Evolutionary conservation across 345 rosid species (phyloP).

Genomic region (Anacardium occidentale): DNA sequence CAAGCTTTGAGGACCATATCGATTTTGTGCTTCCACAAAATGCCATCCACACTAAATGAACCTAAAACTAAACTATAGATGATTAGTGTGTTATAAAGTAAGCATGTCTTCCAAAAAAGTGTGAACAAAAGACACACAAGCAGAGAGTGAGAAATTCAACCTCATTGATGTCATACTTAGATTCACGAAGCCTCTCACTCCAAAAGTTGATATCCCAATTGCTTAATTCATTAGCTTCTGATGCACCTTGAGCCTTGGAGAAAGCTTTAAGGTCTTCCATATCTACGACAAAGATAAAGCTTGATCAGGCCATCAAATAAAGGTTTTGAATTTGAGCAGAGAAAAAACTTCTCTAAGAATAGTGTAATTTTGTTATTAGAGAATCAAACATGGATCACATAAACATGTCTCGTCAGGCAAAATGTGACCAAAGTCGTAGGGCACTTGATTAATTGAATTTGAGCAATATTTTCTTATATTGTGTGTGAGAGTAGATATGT

Average conservation of each 20-base stretch:
- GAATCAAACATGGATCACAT: constrained; percentile 1
- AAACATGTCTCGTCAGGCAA: not conserved
- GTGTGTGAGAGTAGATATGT: too few relatives aligned
- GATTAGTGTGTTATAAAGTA: not conserved
- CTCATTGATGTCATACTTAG: constrained; percentile 87
- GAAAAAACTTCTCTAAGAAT: not conserved
- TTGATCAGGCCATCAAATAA: not conserved
- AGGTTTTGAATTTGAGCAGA: not conserved
- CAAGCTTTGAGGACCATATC: not conserved
- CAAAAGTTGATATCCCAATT: constrained; percentile 89
- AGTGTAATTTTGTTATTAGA: constrained; percentile 1
- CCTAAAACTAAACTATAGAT: not conserved
- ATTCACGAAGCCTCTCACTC: constrained; percentile 97
- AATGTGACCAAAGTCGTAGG: not conserved
- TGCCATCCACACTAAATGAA: too few relatives aligned
- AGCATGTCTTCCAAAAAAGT: not conserved
- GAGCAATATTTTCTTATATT: not conserved
- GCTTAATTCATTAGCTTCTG: constrained; percentile 65
- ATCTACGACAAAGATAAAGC: constrained; percentile 40
- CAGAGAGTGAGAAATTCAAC: constrained; percentile 34
- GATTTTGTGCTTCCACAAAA: not conserved
- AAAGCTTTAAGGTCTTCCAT: constrained; percentile 73
- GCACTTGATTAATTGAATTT: not conserved
- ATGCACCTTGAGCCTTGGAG: constrained; percentile 69
- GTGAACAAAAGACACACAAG: not conserved